phyloP scores from a whole-genome alignment of 1,284 basidiomycete genomes.

The Apiotrichum veenhuisii region DNA sequence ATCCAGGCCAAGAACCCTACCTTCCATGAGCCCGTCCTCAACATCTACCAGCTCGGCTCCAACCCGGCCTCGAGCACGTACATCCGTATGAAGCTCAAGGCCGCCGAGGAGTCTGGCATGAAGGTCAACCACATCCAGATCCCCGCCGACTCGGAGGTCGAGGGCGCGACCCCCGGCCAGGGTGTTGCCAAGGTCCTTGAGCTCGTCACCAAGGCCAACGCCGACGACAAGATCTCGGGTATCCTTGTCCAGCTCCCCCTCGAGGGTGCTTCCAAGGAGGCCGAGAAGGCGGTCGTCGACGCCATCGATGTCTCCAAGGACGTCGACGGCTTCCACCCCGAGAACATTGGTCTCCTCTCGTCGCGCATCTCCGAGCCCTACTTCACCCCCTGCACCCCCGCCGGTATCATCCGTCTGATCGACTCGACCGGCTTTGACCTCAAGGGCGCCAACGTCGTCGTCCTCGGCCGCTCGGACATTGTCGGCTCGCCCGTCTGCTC shows the following conservation, averaged over 20 bases:
- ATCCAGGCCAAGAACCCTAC: conserved; percentile 63
- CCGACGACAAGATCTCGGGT: conserved; percentile 76
- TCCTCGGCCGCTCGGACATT: conserved; percentile 95
- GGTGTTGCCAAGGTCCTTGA: conserved; percentile 70
- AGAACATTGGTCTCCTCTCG: conserved; percentile 94
- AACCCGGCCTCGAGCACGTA: conserved; percentile 88
- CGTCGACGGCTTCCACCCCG: conserved; percentile 98
- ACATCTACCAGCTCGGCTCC: conserved; percentile 90
- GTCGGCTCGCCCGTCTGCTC: conserved; percentile 93
- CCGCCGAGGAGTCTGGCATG: conserved; percentile 92
- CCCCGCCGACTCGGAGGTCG: conserved; percentile 61
- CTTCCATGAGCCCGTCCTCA: conserved; percentile 78
- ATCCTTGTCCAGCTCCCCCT: conserved; percentile 98
- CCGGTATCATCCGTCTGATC: conserved; percentile 84
- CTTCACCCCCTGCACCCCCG: conserved; percentile 93
- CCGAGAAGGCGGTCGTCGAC: conserved; percentile 87
- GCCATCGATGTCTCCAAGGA: conserved; percentile 93
- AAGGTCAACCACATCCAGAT: conserved; percentile 75
- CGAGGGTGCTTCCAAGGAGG: conserved; percentile 74
- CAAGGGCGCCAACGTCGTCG: conserved; percentile 76
- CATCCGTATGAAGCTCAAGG: conserved; percentile 96
- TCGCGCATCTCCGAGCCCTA: conserved; percentile 86
- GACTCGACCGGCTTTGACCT: conserved; percentile 76
- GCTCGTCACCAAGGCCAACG: conserved; percentile 76
- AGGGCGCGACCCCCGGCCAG: conserved; percentile 22